Evolutionary conservation across 2,329 filamentous ascomycete genomes (phyloP).

Genomic region (Nemania sp.): DNA sequence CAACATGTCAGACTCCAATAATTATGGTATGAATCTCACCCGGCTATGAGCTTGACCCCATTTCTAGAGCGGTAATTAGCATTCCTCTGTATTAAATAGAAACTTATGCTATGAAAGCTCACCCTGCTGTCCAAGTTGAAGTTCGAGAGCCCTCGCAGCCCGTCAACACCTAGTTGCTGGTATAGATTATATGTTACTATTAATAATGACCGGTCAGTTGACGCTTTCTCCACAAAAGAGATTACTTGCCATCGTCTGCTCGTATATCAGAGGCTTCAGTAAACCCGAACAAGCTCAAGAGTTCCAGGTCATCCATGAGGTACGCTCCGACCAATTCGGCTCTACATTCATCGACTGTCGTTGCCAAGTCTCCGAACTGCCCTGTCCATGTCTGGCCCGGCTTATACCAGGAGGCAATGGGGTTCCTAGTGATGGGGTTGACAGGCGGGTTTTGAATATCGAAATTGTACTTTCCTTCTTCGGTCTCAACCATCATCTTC

Average conservation of each 20-base stretch:
- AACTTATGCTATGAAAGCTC: slow-evolving; percentile 37
- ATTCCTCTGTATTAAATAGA: too few relatives aligned
- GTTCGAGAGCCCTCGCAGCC: slow-evolving; percentile 54
- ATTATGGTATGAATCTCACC: slow-evolving; percentile 42
- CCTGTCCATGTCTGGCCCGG: slow-evolving; percentile 73
- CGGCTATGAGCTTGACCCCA: slow-evolving; percentile 59
- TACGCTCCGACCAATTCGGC: slow-evolving; percentile 58
- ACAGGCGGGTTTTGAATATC: slow-evolving; percentile 67
- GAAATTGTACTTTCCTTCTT: slow-evolving; percentile 70
- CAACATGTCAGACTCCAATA: not conserved
- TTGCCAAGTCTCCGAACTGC: slow-evolving; percentile 69
- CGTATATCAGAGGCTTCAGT: slow-evolving; percentile 51
- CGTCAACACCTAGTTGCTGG: slow-evolving; percentile 57
- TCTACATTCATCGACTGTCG: slow-evolving; percentile 69
- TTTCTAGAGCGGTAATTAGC: slow-evolving; percentile 48
- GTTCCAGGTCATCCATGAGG: slow-evolving; percentile 57
- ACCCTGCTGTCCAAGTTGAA: slow-evolving; percentile 53
- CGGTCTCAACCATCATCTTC: slow-evolving; percentile 68
- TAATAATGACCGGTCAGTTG: slow-evolving; percentile 22
- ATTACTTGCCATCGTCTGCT: slow-evolving; percentile 55
- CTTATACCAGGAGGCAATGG: slow-evolving; percentile 69
- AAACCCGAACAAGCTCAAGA: slow-evolving; percentile 59
- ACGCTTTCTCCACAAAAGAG: not conserved
- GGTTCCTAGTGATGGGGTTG: slow-evolving; percentile 65
- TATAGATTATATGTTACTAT: slow-evolving; percentile 57